Base-by-base conservation (phyloP, 1,284 basidiomycete genomes). In the Neotropicomus parvogracilis region DNA sequence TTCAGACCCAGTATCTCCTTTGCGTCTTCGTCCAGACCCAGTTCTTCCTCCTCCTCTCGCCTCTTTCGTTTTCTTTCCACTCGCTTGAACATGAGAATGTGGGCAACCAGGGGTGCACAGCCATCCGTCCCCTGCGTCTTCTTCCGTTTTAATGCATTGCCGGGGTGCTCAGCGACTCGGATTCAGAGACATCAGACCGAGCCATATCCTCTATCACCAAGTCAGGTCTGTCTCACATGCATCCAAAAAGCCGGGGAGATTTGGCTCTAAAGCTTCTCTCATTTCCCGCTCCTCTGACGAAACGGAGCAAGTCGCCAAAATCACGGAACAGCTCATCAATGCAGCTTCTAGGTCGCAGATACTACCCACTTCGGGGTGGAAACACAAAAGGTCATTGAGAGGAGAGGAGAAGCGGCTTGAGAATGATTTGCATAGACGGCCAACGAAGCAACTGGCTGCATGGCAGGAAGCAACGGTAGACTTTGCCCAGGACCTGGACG, bases 1-100 rank as follows among this genome's bases (percentile, higher is more conserved):
- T 87, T 74, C 52, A 90, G 64, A 11, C 86, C 88, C n/a, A 87
- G 67, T 31, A 81, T 70, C 49, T 84, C 83, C 60, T 80, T 89
- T 71, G 77, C 74, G 39, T 84, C 83, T 19, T 78, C 80, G 49
- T 90, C 81, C 6, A 90, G 60, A 0, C 85, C 87, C 28, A 84
- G 72, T 45, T 80, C 79, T 62, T 86, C 85, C 53, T 87, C 85
- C 55, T 83, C 73, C 60, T 83, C 75, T 53, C 75, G 77, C 58
- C 78, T 84, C 58, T 75, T 75, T 31, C 78, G 73, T 45, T 85
- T 78, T 64, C 83, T 87, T 57, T 84, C 81, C 9, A 90, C 78
- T 52, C 89, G 78, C 70, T 93, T 92, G 76, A 90, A 94, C 83
- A 95, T 90, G 8, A 24, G 4, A 4, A 8, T 24, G n/a, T 8